Base-by-base conservation (phyloP, 2,329 filamentous ascomycete species). In the Penicillium hesseltinei region DNA sequence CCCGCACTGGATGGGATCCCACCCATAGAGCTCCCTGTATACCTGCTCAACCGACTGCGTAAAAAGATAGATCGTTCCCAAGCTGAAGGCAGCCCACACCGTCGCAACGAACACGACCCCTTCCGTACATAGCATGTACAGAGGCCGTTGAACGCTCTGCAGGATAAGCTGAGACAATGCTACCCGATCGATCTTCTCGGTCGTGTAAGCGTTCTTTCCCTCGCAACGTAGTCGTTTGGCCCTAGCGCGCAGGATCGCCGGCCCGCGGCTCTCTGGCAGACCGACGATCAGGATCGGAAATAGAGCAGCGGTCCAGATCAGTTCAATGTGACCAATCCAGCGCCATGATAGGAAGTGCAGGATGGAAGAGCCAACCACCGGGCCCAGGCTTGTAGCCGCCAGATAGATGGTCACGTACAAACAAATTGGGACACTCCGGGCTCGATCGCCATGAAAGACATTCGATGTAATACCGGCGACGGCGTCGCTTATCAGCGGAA, bases 251-350 rank as follows among this genome's bases (percentile, higher is more conserved):
- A 78, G 66, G 48, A 78, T 76, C 17, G 77, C 73, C 48, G 77
- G 73, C n/a, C 69, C 69, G 9, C 75, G 68, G 7, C 75, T 77
- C 51, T 77, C 75, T 21, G 67, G 66, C 29, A 77, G 71, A 27
- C 77, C 65, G 11, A 78, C 58, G 65, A 71, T 75, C 43, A 80
- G 69, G 3, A 78, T 52, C 0, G 77, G 76, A 4, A 78, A 69
- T 9, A 77, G 66, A 1, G 66, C 76, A 6, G 73, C 73, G 40
- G 76, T 73, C 63, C 75, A 73, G 51, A 78, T 74, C 39, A 78
- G 74, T 33, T 78, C 75, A 11, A 73, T 66, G 47, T 75, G 69
- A 59, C 75, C 78, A 51, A 78, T 77, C 76, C 76, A 78, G 58
- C 75, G 65, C 76, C 76, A 78, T 1, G 69, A 65, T 4, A 62